phyloP scores from a whole-genome alignment of 352 stramenopile species.

The Phytophthora palmivora region DNA sequence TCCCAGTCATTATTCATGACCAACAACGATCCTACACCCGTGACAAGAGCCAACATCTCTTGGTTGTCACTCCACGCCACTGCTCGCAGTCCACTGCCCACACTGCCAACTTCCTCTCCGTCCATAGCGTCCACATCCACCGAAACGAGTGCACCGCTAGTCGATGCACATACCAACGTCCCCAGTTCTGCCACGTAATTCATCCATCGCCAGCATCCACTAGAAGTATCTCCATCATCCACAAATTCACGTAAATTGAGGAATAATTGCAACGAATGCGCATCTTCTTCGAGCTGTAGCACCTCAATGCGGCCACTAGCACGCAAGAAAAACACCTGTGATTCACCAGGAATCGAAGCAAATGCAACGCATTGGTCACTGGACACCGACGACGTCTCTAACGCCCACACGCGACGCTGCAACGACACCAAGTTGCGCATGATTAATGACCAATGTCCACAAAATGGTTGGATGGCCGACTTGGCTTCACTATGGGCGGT shows the following conservation, averaged over 20 bases:
- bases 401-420: conserved; percentile 50
- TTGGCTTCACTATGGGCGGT: no score
- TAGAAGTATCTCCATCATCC: conserved; percentile 10
- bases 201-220: conserved; percentile 63
- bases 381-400: conserved; percentile 19
- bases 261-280: conserved; percentile 19
- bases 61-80: conserved; percentile 78
- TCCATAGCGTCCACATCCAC: conserved; percentile 58
- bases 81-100: conserved; percentile 68
- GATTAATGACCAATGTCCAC: conserved; percentile 6
- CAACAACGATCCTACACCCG: conserved; percentile 64
- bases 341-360: conserved; percentile 44
- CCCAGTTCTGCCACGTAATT: conserved; percentile 69
- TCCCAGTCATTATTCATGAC: conserved; percentile 85
- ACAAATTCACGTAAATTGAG: conserved; percentile 39
- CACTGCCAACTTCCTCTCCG: conserved; percentile 68
- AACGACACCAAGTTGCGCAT: conserved; percentile 74
- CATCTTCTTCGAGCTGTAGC: conserved; percentile 38
- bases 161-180: conserved; percentile 60
- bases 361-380: conserved; percentile 31
- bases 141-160: conserved; percentile 50
- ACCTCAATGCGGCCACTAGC: conserved; percentile 40
- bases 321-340: conserved; percentile 45
- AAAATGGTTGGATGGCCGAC: no score
- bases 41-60: conserved; percentile 71